Conservation (phyloP, 2,329 filamentous ascomycete species). For the Leptographium flavum region DNA sequence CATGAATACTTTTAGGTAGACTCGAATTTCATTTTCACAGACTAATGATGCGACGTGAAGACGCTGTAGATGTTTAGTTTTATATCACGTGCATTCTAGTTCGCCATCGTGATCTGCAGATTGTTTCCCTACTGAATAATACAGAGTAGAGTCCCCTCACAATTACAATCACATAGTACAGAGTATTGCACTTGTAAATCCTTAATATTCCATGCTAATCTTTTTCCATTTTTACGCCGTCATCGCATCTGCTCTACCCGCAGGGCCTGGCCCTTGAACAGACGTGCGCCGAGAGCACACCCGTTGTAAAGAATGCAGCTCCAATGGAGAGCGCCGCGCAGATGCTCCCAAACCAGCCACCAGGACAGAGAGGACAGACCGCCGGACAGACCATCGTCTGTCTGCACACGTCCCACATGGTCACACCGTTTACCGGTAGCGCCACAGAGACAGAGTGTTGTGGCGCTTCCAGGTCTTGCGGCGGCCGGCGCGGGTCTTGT, state of each 20-base stretch:
- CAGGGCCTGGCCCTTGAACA: neutral
- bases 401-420: neutral
- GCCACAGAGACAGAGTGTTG: constrained; percentile 98
- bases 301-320: constrained; percentile 1
- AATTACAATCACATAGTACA: no score
- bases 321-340: neutral
- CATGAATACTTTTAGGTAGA: neutral
- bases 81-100: neutral
- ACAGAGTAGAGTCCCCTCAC: no score
- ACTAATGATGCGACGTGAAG: neutral
- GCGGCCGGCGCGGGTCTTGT: constrained; percentile 92
- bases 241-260: neutral
- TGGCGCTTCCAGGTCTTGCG: constrained; percentile 99
- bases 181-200: no score
- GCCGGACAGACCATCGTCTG: neutral
- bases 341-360: neutral
- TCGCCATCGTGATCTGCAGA: neutral
- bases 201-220: neutral
- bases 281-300: neutral
- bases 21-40: neutral
- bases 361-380: no score
- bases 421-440: constrained; percentile 61
- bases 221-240: neutral
- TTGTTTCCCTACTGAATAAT: no score
- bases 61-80: neutral